Percentiles rank a stretch among this genome's conserved stretches.
Conservation (phyloP, 495 filamentous ascomycete species). For the Schizothecium vesticola region DNA sequence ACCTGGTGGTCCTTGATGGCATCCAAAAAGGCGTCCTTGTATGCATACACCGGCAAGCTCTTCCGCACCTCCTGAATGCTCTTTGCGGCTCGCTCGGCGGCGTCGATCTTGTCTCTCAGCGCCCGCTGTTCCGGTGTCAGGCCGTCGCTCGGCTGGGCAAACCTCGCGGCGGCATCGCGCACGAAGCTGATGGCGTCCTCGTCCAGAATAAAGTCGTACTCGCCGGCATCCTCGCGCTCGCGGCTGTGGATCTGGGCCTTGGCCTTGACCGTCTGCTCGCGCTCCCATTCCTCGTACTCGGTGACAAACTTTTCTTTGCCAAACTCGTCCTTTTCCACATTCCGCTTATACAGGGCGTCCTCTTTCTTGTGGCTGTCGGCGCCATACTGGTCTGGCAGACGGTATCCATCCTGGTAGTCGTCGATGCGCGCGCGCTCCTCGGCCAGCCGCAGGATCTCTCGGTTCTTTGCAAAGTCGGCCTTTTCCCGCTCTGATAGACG, state of each 20-base stretch:
- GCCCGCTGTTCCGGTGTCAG: slow-evolving; percentile 73
- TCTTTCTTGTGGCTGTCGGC: slow-evolving; percentile 88
- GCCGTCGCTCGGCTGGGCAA: slow-evolving; percentile 43
- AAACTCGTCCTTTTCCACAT: slow-evolving; percentile 82
- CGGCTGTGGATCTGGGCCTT: slow-evolving; percentile 74
- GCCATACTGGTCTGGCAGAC: slow-evolving; percentile 90
- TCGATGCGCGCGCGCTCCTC: slow-evolving; percentile 86
- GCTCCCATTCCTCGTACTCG: slow-evolving; percentile 94
- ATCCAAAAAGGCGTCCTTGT: slow-evolving; percentile 64
- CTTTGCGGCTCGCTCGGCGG: slow-evolving; percentile 76
- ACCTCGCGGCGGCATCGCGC: slow-evolving; percentile 62
- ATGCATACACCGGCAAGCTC: slow-evolving; percentile 84
- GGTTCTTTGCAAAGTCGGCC: slow-evolving; percentile 85
- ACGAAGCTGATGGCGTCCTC: slow-evolving; percentile 85
- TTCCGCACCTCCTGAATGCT: slow-evolving; percentile 90
- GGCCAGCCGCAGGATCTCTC: slow-evolving; percentile 78
- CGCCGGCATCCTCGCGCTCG: slow-evolving; percentile 73
- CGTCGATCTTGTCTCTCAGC: slow-evolving; percentile 73
- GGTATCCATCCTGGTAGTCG: slow-evolving; percentile 88
- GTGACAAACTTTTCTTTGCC: slow-evolving; percentile 88
- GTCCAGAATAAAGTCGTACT: slow-evolving; percentile 95
- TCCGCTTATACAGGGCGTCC: slow-evolving; percentile 82
- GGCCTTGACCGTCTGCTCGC: slow-evolving; percentile 83
- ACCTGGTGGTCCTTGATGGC: slow-evolving; percentile 72
- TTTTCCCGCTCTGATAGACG: slow-evolving; percentile 73